Conservation (phyloP, 352 stramenopile species). For the Phytophthora tubulina region DNA sequence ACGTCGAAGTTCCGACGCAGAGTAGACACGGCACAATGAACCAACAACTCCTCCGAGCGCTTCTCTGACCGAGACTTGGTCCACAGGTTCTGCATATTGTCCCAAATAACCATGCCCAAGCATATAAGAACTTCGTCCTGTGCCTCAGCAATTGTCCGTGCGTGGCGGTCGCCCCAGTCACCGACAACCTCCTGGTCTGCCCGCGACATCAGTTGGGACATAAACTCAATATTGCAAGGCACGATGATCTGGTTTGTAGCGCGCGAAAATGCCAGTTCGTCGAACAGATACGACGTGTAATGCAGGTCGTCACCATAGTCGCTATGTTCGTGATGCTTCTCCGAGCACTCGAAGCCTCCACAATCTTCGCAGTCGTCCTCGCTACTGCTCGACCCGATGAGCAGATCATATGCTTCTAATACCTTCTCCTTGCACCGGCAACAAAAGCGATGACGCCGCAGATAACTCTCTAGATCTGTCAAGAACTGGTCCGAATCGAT, state of each 20-base stretch:
- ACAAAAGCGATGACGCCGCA: constrained; percentile 88
- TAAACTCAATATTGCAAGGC: constrained; percentile 87
- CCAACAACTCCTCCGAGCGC: constrained; percentile 78
- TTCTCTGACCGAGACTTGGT: constrained; percentile 81
- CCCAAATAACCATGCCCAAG: constrained; percentile 89
- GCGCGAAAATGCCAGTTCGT: constrained; percentile 86
- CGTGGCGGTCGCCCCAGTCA: constrained; percentile 86
- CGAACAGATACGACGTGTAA: constrained; percentile 89
- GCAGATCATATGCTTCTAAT: constrained; percentile 88
- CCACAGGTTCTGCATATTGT: constrained; percentile 89
- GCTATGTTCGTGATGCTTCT: constrained; percentile 78
- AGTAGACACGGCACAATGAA: constrained; percentile 81
- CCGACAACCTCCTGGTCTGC: constrained; percentile 86
- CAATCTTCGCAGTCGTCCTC: constrained; percentile 91
- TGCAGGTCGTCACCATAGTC: constrained; percentile 87
- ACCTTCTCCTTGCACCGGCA: constrained; percentile 91
- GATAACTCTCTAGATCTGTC: constrained; percentile 84
- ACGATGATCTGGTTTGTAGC: constrained; percentile 86
- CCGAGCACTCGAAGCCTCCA: constrained; percentile 75
- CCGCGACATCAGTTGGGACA: constrained; percentile 86
- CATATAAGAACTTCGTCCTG: constrained; percentile 91
- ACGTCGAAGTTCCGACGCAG: constrained; percentile 87
- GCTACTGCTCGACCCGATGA: constrained; percentile 86
- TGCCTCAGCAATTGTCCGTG: constrained; percentile 84
- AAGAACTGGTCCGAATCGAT: constrained; percentile 91